Percentiles rank a stretch among this genome's conserved stretches.
These are phyloP conservation scores for Aulographum hederae DNA, from an alignment of 2,329 filamentous ascomycete species.

Conservation along the genomic window DNA sequence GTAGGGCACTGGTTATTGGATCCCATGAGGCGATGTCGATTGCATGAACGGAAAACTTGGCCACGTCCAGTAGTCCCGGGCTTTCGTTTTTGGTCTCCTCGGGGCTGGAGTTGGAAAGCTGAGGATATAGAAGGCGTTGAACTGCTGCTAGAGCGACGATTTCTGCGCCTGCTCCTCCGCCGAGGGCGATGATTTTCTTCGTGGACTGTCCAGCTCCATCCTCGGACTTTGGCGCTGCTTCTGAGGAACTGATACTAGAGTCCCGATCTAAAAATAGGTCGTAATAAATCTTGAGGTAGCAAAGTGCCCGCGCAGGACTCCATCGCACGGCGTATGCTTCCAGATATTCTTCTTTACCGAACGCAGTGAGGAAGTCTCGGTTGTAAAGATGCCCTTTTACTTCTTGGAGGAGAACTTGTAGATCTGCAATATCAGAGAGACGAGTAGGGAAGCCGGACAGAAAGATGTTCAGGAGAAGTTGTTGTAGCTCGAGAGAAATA, in stretches of 20 bases:
- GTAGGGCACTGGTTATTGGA: constrained; percentile 39
- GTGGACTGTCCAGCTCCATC: not conserved
- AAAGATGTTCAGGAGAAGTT: constrained; percentile 58
- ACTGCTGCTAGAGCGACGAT: constrained; percentile 44
- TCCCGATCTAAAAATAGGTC: constrained; percentile 5
- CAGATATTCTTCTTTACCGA: constrained; percentile 51
- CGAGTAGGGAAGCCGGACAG: constrained; percentile 37
- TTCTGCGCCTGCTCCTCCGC: constrained; percentile 48
- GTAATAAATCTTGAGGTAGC: constrained; percentile 36
- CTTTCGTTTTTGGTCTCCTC: not conserved
- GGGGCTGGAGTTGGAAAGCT: too few relatives aligned
- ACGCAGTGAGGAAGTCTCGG: constrained; percentile 67
- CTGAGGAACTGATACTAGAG: too few relatives aligned
- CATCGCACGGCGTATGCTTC: constrained; percentile 76
- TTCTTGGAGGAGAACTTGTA: constrained; percentile 49
- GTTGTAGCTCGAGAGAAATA: too few relatives aligned
- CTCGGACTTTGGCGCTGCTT: constrained; percentile 1
- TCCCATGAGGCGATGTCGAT: constrained; percentile 73
- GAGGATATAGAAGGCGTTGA: constrained; percentile 21
- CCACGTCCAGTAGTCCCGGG: too few relatives aligned
- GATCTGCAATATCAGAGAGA: constrained; percentile 9
- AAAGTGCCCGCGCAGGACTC: constrained; percentile 73
- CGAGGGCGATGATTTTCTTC: constrained; percentile 35
- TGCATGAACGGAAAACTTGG: too few relatives aligned
- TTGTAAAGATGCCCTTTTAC: constrained; percentile 76